Evolutionary conservation across 108 stramenopile genomes (phyloP).

Genomic region (Stephanodiscus minutulus): DNA sequence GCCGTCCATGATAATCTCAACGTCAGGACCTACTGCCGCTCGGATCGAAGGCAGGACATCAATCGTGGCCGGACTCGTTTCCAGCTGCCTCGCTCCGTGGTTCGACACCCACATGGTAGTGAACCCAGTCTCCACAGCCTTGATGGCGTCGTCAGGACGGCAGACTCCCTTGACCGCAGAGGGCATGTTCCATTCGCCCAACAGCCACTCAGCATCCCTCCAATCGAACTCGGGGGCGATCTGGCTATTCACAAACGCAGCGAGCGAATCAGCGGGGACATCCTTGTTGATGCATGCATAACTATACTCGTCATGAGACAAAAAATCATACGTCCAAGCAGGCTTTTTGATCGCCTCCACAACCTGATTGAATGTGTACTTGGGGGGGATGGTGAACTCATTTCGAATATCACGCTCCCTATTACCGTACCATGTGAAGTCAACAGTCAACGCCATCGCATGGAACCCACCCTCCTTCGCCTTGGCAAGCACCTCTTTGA

Average conservation of each 20-base stretch:
- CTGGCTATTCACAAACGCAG: conserved; percentile 95
- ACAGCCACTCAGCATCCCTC: conserved; percentile 96
- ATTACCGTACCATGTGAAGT: conserved; percentile 97
- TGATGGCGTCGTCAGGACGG: conserved; percentile 93
- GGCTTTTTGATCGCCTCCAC: conserved; percentile 87
- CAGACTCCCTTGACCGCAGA: conserved; percentile 97
- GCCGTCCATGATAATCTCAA: conserved; percentile 96
- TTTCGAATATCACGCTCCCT: conserved; percentile 96
- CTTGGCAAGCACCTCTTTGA: conserved; percentile 89
- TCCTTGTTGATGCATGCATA: conserved; percentile 91
- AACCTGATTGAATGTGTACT: conserved; percentile 80
- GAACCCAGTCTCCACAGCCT: conserved; percentile 91
- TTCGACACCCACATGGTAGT: conserved; percentile 97
- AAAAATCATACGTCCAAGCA: conserved; percentile 91
- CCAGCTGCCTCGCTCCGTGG: conserved; percentile 97
- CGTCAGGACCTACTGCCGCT: conserved; percentile 90
- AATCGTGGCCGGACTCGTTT: conserved; percentile 94
- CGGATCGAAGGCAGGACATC: conserved; percentile 95
- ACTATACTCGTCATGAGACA: conserved; percentile 87
- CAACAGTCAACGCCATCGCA: conserved; percentile 94
- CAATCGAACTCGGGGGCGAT: conserved; percentile 94
- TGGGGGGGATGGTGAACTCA: conserved; percentile 95
- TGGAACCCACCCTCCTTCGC: conserved; percentile 96
- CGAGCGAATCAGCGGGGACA: conserved; percentile 89
- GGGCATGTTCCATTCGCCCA: conserved; percentile 89